These are phyloP conservation scores for Erythrophleum fordii DNA, from an alignment of 306 rosid species.

Conservation along the genomic window DNA sequence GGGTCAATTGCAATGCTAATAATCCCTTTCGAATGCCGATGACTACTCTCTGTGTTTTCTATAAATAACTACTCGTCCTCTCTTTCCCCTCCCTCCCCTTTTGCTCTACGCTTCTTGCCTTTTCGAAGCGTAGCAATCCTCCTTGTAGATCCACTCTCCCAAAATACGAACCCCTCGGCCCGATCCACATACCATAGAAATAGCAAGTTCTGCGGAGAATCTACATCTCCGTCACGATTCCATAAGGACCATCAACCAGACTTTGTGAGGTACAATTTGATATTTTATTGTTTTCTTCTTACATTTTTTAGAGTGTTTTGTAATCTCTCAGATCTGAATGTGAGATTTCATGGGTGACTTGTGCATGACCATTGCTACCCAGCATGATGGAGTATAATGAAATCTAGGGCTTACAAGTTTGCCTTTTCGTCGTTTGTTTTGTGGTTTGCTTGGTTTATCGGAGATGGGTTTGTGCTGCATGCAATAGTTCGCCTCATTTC, in stretches of 20 bases:
- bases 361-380: background rate
- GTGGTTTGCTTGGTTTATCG: background rate
- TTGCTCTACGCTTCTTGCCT: constrained; percentile 49
- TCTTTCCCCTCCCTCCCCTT: fast-evolving
- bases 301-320: background rate
- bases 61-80: constrained; percentile 36
- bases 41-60: constrained; percentile 18
- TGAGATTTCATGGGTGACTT: background rate
- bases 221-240: background rate
- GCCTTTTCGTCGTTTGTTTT: constrained; percentile 6
- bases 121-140: constrained; percentile 55
- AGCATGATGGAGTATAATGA: background rate
- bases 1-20: constrained; percentile 8
- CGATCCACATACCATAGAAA: background rate
- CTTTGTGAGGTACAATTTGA: constrained; percentile 35
- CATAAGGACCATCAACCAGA: background rate
- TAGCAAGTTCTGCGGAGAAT: background rate
- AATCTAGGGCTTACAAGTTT: constrained; percentile 34
- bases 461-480: constrained; percentile 36
- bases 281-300: background rate
- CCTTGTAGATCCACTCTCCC: background rate
- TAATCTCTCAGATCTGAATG: constrained; percentile 48
- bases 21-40: background rate
- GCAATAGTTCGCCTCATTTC: background rate
- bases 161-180: background rate